Evolutionary conservation across 495 filamentous ascomycete species (phyloP), one percentile per base, ranked within the genome.

Genomic region (Letharia columbiana): DNA sequence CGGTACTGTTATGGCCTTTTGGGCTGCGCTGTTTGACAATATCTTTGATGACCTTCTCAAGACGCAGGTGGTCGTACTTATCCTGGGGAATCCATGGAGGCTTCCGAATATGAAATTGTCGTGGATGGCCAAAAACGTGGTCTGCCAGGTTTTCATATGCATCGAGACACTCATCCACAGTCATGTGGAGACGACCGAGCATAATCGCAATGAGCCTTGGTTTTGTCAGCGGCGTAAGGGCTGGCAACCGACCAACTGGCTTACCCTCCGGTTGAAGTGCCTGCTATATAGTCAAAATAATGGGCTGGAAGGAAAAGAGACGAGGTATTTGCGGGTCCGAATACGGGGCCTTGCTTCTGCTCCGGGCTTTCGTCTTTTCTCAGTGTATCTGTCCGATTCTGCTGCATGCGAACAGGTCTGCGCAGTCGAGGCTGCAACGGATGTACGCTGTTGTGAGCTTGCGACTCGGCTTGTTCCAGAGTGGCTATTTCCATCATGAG

Each of bases 251-350:
- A 61, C 69, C 74, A 47, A 20, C 20, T 47, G 18, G 44, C 54
- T 57, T 57, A 57, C 75, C 77, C 77, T 66, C 76, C 76, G 13
- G 77, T 79, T 57, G 70, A 74, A 8, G 77, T 79, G 3, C 76
- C 77, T 2, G 68, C 72, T 28, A 79, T 75, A 40, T 75, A 74
- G 67, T 78, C 76, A 50, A 78, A 77, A 62, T 79, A 74, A 37
- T 77, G 74, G 66, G 77, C 77, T 17, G 77, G 77, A 17, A 72
- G 61, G 20, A 39, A 73, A 50, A 20, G 35, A 10, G 56, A 56
- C 15, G 62, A 60, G 5, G 35, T 6, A 49, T n/a, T 8, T 31
- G 12, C 5, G 13, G 47, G 50, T 23, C 12, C 33, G 33, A 57
- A 35, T 0, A 56, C 28, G 8, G 37, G 45, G 3, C 61, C 42